Base-by-base conservation (phyloP, 352 stramenopile genomes). In the Globisporangium spinosum region DNA sequence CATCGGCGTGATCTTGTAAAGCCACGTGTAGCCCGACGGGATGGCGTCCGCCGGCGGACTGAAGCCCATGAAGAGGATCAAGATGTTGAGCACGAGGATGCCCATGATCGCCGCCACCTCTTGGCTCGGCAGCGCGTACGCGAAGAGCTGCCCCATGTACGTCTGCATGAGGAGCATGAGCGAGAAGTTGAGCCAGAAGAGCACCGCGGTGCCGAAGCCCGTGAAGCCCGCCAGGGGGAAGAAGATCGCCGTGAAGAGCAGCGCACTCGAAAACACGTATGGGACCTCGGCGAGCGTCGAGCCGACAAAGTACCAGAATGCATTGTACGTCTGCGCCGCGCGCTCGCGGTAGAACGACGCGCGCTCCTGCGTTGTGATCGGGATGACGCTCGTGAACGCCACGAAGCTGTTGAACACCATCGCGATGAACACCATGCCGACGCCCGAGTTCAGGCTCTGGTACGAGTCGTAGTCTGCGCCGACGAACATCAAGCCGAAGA, bases 331-430 rank as follows among this genome's bases (percentile, higher is more conserved):
- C 58, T 85, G 65, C 2, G 87, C 80, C 29, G 83, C 78, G 34
- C 92, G 86, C 66, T 98, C 90, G 7, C 89, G 75, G 78, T 97
- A 98, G 70, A 94, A 98, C 60, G 90, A 84, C 49, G 87, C 84
- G 34, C 93, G 81, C 60, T 98, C 89, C 45, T 83, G 70, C 63
- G 83, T 71, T 40, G 94, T 76, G 2, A 96, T 65, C 2, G 85
- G 77, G 1, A 97, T 43, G 10, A 87, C 78, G 1, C 71, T 85
- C 43, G 91, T 73, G 56, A 96, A 82, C 29, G 77, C 77, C 15
- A 90, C 82, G 45, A 94, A 72, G 58, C 77, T 68, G 35, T 40
- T 40, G 35, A 40, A 40, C 35, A 40, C 35, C 0, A 40, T 40
- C 35, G 15, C 35, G 8, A 40, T 12, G 35, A 13, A 40, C 0